These are phyloP conservation scores for Pyrrhoderma noxium DNA, from an alignment of 1,284 basidiomycete species.

Conservation along the genomic window DNA sequence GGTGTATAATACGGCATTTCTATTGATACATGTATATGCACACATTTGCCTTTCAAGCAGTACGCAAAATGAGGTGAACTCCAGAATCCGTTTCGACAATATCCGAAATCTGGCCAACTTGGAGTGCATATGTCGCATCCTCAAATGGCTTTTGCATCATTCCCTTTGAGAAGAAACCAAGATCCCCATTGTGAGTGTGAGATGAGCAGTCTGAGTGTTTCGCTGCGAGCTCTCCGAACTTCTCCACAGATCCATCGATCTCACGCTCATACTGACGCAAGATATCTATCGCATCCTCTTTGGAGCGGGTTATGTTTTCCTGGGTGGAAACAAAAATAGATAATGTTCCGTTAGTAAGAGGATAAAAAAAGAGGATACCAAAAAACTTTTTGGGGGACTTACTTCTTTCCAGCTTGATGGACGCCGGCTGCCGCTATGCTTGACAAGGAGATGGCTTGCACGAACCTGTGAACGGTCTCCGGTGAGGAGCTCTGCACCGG, in stretches of 20 bases:
- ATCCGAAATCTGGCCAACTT: constrained; percentile 81
- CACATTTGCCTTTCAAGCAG: constrained; percentile 43
- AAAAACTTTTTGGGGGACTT: constrained; percentile 26
- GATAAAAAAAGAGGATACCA: too few species aligned
- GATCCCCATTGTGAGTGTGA: constrained; percentile 72
- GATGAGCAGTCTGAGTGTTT: constrained; percentile 85
- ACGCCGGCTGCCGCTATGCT: constrained; percentile 82
- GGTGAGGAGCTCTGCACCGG: constrained; percentile 51
- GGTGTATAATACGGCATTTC: too few species aligned
- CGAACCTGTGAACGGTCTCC: constrained; percentile 50
- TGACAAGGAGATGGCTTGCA: constrained; percentile 92
- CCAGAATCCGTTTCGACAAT: constrained; percentile 91
- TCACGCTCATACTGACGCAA: constrained; percentile 57
- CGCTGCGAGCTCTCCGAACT: constrained; percentile 70
- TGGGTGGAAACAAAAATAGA: constrained; percentile 25
- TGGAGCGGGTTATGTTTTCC: constrained; percentile 82
- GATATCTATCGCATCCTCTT: constrained; percentile 80
- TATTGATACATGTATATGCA: too few species aligned
- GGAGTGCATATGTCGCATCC: constrained; percentile 77
- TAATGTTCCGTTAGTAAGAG: background rate
- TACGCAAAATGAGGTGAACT: constrained; percentile 92
- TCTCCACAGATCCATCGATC: constrained; percentile 53
- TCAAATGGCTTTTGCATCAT: constrained; percentile 99
- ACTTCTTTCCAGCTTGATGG: constrained; percentile 93
- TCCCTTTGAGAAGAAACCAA: constrained; percentile 79